Evolutionary conservation across 2,329 filamentous ascomycete genomes (phyloP).

Genomic region (Graphilbum sp.): DNA sequence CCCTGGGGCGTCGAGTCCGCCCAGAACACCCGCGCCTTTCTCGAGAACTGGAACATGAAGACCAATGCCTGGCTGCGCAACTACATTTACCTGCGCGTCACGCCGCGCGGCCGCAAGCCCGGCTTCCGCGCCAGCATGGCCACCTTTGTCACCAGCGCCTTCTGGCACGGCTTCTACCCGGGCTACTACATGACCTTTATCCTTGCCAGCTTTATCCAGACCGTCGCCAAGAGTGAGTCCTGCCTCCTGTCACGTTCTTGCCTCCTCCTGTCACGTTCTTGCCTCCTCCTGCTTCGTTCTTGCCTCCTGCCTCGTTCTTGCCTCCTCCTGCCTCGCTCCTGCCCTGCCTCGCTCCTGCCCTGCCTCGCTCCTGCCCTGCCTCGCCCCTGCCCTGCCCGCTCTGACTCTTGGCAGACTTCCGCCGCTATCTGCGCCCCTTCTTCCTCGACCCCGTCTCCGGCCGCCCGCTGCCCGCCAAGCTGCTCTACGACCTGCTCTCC

Average conservation of each 20-base stretch:
- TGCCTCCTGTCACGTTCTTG: neutral
- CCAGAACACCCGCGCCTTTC: slow-evolving; percentile 82
- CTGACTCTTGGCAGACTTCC: slow-evolving; percentile 66
- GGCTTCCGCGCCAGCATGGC: slow-evolving; percentile 89
- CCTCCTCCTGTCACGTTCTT: neutral
- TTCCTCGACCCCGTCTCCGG: slow-evolving; percentile 68
- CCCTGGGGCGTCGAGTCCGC: slow-evolving; percentile 75
- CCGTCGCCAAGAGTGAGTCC: slow-evolving; percentile 74
- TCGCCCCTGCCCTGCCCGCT: no score
- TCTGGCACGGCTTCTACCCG: slow-evolving; percentile 97
- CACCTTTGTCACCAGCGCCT: slow-evolving; percentile 84
- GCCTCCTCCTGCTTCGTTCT: neutral
- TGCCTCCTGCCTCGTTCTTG: neutral
- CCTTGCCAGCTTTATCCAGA: slow-evolving; percentile 81
- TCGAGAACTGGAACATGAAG: slow-evolving; percentile 96
- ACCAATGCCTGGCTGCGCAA: slow-evolving; percentile 95
- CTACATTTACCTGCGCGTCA: slow-evolving; percentile 90
- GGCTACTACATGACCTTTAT: slow-evolving; percentile 91
- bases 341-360: no score
- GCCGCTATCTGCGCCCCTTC: slow-evolving; percentile 79
- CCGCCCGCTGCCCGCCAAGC: slow-evolving; percentile 53
- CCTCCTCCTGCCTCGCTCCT: no score
- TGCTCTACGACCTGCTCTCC: slow-evolving; percentile 47
- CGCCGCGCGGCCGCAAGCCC: slow-evolving; percentile 86
- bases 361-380: no score